Percentiles rank a stretch among this genome's conserved stretches.
These are phyloP conservation scores for Botrytis galanthina DNA, from an alignment of 2,329 filamentous ascomycete species.

Conservation along the genomic window DNA sequence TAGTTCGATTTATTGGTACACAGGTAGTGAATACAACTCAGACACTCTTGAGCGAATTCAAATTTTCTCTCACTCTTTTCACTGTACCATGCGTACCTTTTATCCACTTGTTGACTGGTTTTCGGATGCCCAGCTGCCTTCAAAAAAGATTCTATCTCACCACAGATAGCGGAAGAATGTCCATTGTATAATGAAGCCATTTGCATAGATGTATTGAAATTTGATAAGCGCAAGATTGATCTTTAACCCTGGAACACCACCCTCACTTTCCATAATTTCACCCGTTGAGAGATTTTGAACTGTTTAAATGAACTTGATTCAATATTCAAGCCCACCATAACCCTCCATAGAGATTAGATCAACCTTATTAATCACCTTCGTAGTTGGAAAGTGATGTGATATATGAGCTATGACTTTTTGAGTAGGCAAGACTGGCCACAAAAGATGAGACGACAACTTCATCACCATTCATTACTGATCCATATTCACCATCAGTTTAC, in stretches of 20 bases:
- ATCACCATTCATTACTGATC: background rate
- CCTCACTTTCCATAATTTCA: background rate
- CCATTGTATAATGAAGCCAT: background rate
- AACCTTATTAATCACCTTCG: background rate
- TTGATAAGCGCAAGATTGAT: background rate
- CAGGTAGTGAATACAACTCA: background rate
- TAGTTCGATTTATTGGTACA: no score
- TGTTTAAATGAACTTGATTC: no score
- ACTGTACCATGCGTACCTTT: background rate
- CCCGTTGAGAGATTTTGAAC: background rate
- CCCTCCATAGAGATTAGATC: background rate
- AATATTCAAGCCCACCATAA: background rate
- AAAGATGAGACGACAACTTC: background rate
- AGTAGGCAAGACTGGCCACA: no score
- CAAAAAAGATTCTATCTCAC: background rate
- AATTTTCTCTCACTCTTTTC: no score
- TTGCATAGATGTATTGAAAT: background rate
- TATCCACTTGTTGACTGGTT: background rate
- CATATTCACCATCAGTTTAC: background rate
- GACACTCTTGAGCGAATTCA: background rate
- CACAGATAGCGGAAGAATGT: rapidly evolving
- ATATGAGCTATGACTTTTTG: background rate
- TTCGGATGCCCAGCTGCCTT: background rate
- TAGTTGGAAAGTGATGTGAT: background rate
- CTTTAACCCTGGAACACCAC: background rate